Evolutionary conservation across 1,139 yeast species (phyloP), one percentile per base, ranked within the genome.

Genomic region (Candida sp.): DNA sequence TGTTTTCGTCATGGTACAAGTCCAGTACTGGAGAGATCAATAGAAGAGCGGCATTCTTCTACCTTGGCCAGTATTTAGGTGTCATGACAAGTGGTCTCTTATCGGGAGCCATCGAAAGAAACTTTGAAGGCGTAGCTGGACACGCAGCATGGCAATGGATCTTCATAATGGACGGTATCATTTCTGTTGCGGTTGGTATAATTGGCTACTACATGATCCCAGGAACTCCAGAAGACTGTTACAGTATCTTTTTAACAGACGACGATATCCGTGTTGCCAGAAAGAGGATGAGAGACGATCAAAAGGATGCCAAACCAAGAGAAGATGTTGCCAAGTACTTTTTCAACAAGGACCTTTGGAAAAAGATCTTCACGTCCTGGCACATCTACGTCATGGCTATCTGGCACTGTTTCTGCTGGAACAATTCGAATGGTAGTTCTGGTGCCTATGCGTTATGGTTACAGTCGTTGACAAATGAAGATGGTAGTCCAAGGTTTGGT

Each of bases 91-190:
- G 88, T 5, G 90, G 91, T 42, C 77, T 85, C 47, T 68, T 87
- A 32, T 86, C 87, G 48, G 82, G 87, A n/a, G 82, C 85, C 5
- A 80, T 85, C 45, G 81, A 72, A 59, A 67, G 79, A 46, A 59
- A 66, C 26, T 65, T 87, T 59, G 70, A 75, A 50, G 84, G 83
- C 30, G 66, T 64, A 5, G 66, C 66, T 50, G 87, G 89, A 1
- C 68, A 83, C 34, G 76, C 69, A 32, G 84, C 89, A 8, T 87
- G 92, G 92, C 78, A 85, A 68, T 87, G 92, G 91, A 82, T 85
- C 67, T 87, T 84, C 62, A 79, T 88, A 53, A 77, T 87, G 55
- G 91, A 87, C 65, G 88, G 87, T 7, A 66, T 83, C 44, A 73
- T 86, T 38, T 82, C 91, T 2, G 61, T 86, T 33, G 80, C 73